Percentiles rank a stretch among this genome's conserved stretches.
Evolutionary conservation across 2,329 filamentous ascomycete species (phyloP).

Genomic region (Fusarium newnesense): DNA sequence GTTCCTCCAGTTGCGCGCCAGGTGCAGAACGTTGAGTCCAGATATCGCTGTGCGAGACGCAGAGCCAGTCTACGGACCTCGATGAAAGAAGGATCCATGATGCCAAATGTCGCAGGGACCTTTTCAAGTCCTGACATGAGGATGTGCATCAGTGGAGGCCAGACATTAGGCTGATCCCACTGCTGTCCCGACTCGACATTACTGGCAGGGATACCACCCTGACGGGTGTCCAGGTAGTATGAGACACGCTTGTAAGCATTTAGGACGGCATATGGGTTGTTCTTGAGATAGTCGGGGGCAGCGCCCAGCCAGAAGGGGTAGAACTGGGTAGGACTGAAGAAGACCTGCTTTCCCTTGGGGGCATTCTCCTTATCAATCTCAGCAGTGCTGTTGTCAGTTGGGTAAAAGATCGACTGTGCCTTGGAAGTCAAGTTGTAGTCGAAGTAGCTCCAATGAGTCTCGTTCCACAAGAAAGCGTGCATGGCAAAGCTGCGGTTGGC

Average conservation of each 20-base stretch:
- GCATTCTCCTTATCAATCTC: constrained; percentile 51
- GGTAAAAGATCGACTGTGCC: constrained; percentile 65
- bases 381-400: constrained; percentile 56
- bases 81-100: constrained; percentile 63
- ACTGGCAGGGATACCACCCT: constrained; percentile 70
- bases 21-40: constrained; percentile 75
- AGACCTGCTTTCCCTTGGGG: constrained; percentile 65
- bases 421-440: constrained; percentile 74
- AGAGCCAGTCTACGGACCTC: constrained; percentile 66
- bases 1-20: constrained; percentile 75
- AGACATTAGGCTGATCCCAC: constrained; percentile 77
- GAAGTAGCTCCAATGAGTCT: constrained; percentile 71
- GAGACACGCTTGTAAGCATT: constrained; percentile 64
- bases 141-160: constrained; percentile 74
- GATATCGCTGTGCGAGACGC: constrained; percentile 70
- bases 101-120: constrained; percentile 66
- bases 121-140: constrained; percentile 71
- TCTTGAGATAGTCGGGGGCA: constrained; percentile 65
- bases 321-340: constrained; percentile 69
- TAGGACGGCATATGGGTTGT: constrained; percentile 68
- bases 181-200: constrained; percentile 71
- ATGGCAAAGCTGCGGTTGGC: constrained; percentile 68
- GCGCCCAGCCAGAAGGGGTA: constrained; percentile 78
- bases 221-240: constrained; percentile 60
- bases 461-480: constrained; percentile 72